Conservation (phyloP, 352 stramenopile genomes). For the Nothophytophthora sp. region DNA sequence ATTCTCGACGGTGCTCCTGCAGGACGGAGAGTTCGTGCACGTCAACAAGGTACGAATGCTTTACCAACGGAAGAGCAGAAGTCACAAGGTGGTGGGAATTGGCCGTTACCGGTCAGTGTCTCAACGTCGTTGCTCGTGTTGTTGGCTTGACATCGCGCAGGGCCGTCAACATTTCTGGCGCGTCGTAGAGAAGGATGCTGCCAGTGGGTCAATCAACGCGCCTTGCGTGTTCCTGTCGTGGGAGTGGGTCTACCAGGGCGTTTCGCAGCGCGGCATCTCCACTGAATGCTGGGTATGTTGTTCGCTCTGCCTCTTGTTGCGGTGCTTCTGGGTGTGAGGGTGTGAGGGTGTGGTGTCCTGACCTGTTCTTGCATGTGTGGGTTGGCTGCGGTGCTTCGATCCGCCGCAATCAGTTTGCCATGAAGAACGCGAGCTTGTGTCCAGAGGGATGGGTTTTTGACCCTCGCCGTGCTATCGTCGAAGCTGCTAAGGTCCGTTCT, state of each 20-base stretch:
- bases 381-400: too few relatives aligned
- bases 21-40: slow-evolving; percentile 81
- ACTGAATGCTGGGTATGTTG: slow-evolving; percentile 75
- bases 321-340: neutral
- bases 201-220: slow-evolving; percentile 36
- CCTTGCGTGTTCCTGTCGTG: slow-evolving; percentile 82
- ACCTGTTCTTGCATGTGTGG: too few relatives aligned
- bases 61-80: neutral
- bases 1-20: slow-evolving; percentile 75
- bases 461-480: slow-evolving; percentile 68
- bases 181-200: slow-evolving; percentile 52
- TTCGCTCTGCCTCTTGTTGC: neutral
- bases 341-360: too few relatives aligned
- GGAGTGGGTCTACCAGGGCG: slow-evolving; percentile 87
- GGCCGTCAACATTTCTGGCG: slow-evolving; percentile 85
- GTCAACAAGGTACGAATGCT: slow-evolving; percentile 66
- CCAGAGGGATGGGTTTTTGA: slow-evolving; percentile 70
- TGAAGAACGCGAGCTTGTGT: slow-evolving; percentile 78
- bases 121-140: neutral
- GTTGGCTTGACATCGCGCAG: slow-evolving; percentile 20
- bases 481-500: slow-evolving; percentile 59
- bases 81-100: too few relatives aligned
- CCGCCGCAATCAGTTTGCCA: too few relatives aligned
- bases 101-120: neutral
- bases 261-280: slow-evolving; percentile 77